Base-by-base conservation (phyloP, 345 rosid genomes). In the Ceriops tagal region DNA sequence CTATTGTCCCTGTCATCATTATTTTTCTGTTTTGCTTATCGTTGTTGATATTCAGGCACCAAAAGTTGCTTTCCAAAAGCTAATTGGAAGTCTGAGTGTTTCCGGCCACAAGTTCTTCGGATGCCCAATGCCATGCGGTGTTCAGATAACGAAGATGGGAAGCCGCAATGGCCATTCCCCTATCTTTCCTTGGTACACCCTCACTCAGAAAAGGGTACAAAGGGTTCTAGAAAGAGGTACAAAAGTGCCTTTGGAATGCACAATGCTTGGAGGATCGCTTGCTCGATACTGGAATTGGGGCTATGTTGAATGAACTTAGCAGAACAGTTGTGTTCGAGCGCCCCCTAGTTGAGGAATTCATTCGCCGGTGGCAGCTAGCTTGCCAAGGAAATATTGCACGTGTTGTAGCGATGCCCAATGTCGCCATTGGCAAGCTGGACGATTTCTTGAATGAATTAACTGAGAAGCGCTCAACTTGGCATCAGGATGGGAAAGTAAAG, bases 121-220 rank as follows among this genome's bases (percentile, higher is more conserved):
- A 16, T 93, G 97, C 72, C 98, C 97, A 61, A 91, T 93, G 98
- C 97, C 97, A 60, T 91, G 98, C 39, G 98, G 97, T 55, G 96
- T 93, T 72, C 97, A 89, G 82, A 78, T 93, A 75, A 91, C 97
- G 13, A 87, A 97, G 73, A 73, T 95, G 97, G 99, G 99, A 52
- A 89, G 97, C 73, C 77, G 97, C 22, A 95, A 95, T 19, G 97
- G 97, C 7, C 96, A 95, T 47, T 97, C 99, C 2, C 99, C 97
- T 66, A 75, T 93, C 76, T 95, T 95, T 78, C 96, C 92, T 27
- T 95, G 97, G 96, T 95, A 89, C 80, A 92, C 97, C 3, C 83
- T 93, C 57, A 89, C 88, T 84, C 74, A n/a, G 87, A 64, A 92
- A 93, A 75, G 97, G 99, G 15, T 95, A 95, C 79, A 88, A 84